Evolutionary conservation across 1,139 yeast genomes (phyloP).

Genomic region (Arxiozyma slooffiae): DNA sequence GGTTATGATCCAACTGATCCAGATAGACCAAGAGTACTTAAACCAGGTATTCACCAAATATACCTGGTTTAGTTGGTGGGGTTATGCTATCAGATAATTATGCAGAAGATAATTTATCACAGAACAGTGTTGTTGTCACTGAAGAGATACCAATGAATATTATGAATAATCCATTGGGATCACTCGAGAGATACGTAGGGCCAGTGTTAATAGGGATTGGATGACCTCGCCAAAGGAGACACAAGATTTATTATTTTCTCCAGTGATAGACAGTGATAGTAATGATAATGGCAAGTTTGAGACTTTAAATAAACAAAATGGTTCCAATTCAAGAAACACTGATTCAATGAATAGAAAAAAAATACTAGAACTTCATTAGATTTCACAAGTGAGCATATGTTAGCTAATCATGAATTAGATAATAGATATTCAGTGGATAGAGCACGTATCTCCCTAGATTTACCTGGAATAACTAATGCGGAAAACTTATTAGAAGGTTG

Average conservation of each 20-base stretch:
- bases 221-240: constrained; percentile 18
- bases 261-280: constrained; percentile 8
- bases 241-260: constrained; percentile 20
- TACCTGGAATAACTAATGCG: constrained; percentile 35
- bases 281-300: neutral
- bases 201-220: constrained; percentile 10
- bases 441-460: constrained; percentile 33
- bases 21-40: constrained; percentile 31
- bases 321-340: neutral
- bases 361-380: constrained; percentile 30
- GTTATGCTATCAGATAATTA: constrained; percentile 10
- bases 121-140: constrained; percentile 22
- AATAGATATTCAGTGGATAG: constrained; percentile 32
- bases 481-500: constrained; percentile 25
- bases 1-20: constrained; percentile 60
- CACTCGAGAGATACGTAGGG: constrained; percentile 12
- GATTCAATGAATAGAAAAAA: neutral
- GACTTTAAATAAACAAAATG: neutral
- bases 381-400: constrained; percentile 31
- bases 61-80: constrained; percentile 11
- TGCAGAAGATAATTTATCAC: constrained; percentile 16
- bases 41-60: too few relatives aligned
- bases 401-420: constrained; percentile 31
- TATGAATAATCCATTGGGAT: constrained; percentile 22
- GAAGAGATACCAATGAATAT: constrained; percentile 30